Conservation (phyloP, 768 basidiomycete species). For the Auricularia heimuer region DNA sequence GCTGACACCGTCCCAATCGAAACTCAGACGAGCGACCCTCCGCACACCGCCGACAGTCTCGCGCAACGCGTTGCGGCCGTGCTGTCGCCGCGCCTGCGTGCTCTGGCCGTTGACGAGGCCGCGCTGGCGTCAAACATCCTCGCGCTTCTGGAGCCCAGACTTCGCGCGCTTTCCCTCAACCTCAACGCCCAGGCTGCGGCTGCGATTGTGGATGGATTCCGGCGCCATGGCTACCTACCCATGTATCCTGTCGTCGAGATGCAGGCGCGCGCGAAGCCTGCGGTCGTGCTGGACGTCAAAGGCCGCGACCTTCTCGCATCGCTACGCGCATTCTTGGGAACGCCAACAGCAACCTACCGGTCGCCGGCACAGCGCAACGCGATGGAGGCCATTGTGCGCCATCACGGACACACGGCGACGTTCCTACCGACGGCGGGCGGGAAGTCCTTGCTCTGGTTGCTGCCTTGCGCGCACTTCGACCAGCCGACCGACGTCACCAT, state of each 20-base stretch:
- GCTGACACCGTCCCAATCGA: constrained; percentile 13
- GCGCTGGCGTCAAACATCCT: too few relatives aligned
- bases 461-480: not conserved
- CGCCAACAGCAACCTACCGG: not conserved
- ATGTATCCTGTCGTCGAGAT: not conserved
- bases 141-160: too few relatives aligned
- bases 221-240: too few relatives aligned
- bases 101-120: too few relatives aligned
- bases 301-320: not conserved
- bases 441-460: not conserved
- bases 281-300: not conserved
- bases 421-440: not conserved
- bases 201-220: too few relatives aligned
- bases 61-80: too few relatives aligned
- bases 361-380: not conserved
- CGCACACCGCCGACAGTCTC: not conserved
- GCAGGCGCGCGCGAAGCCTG: not conserved
- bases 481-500: not conserved
- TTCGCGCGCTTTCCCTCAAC: too few relatives aligned
- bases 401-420: not conserved
- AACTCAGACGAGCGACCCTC: too few relatives aligned
- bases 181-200: too few relatives aligned
- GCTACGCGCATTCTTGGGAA: not conserved
- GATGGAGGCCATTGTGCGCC: not conserved
- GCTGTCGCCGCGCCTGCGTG: too few relatives aligned